Percentiles rank a stretch among this genome's conserved stretches.
These are phyloP conservation scores for Epichloe brachyelytri DNA, from an alignment of 2,329 filamentous ascomycete species.

Conservation along the genomic window DNA sequence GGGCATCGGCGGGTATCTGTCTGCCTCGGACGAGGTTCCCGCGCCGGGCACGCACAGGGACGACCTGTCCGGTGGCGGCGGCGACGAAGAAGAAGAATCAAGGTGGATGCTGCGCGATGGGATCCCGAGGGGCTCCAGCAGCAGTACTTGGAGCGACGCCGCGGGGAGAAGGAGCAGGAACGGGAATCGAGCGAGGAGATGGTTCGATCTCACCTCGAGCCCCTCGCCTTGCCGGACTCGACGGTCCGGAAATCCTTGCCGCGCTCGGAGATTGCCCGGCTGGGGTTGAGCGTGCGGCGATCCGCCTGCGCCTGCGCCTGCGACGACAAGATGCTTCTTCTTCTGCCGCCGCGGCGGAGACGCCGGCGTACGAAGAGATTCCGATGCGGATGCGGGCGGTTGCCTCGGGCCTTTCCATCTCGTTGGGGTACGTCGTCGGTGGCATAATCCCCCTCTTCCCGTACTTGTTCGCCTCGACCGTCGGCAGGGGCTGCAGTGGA, in stretches of 20 bases:
- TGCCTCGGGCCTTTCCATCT: constrained; percentile 44
- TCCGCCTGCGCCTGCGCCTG: constrained; percentile 7
- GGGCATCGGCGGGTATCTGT: constrained; percentile 59
- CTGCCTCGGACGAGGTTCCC: constrained; percentile 31
- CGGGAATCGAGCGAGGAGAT: constrained; percentile 9
- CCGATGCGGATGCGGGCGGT: constrained; percentile 22
- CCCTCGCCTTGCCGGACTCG: constrained; percentile 15
- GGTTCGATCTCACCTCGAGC: constrained; percentile 20
- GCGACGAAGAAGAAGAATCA: constrained; percentile 13
- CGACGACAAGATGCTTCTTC: not conserved
- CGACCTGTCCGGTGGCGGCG: not conserved
- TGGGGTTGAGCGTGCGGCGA: constrained; percentile 13
- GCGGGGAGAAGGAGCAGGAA: constrained; percentile 6
- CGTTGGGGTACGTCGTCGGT: constrained; percentile 48
- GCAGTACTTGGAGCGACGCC: constrained; percentile 3
- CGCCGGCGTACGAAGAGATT: constrained; percentile 9
- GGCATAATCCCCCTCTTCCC: constrained; percentile 49
- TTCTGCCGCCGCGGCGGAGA: not conserved
- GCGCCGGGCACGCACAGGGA: not conserved
- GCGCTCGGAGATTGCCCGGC: constrained; percentile 17
- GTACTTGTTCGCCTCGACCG: constrained; percentile 39
- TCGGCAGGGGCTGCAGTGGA: constrained; percentile 34
- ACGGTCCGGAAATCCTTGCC: constrained; percentile 14
- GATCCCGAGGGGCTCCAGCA: not conserved
- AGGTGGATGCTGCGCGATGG: constrained; percentile 14